Base-by-base conservation (phyloP, 306 rosid species). In the Senna siamea region DNA sequence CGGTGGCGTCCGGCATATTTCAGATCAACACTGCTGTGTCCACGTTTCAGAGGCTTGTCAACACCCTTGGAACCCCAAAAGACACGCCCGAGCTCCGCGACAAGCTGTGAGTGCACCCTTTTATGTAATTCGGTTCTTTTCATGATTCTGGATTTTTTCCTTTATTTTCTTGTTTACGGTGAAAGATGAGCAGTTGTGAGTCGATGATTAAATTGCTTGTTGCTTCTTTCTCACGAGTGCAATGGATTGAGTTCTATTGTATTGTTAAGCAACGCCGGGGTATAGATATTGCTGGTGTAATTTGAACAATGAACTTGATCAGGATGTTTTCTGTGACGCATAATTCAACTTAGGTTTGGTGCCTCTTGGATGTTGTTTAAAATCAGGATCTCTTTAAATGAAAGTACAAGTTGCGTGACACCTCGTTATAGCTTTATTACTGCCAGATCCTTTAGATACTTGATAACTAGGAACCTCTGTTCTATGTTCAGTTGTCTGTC, bases 11-110 rank as follows among this genome's bases (percentile, higher is more conserved):
- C 7, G 98, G 98, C 48, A 77, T 93, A n/a, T 93, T 93, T 76
- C 98, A 93, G 97, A 93, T 93, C 91, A 93, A 88, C 78, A 93
- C 98, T 41, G 94, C 96, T n/a, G 97, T 93, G 13, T 86, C 93
- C 61, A 91, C 98, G 43, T 93, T 93, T 64, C 98, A 93, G 83
- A 82, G 98, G 70, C 98, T 88, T 61, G 98, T 93, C 73, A 91
- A 93, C 81, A 91, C 98, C 80, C 87, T 93, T 66, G 98, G 98
- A n/a, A 93, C 98, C 69, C 98, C 98, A 0, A 93, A 91, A 71
- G 98, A 93, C 81, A 93, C 98, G 38, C 94, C 91, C 4, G 98
- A 88, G 70, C 91, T 93, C 46, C 98, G 98, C 22, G 96, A 93
- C 9, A 93, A 91, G 87, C 91, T 93, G 98, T 93, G 73, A 85